Evolutionary conservation across 2,329 filamentous ascomycete species (phyloP), one percentile per base, ranked within the genome.

Genomic region (Trichocomaceae sp.): DNA sequence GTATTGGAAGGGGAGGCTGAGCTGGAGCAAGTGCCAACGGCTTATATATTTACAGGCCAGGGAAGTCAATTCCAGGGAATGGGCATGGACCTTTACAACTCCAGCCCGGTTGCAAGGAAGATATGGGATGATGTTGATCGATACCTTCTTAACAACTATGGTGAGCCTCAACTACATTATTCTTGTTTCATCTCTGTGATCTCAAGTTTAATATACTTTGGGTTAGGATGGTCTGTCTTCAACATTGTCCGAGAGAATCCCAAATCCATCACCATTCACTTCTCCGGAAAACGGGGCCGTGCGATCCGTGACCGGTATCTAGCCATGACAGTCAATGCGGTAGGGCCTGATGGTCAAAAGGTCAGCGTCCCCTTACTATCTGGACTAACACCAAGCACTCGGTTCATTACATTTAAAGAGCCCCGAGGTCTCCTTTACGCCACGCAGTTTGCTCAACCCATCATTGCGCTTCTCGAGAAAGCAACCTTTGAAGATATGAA

Each of bases 401-500:
- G 88, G 6, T 96, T 88, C 0, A 97, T 99, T 80, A 97, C 93
- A 1, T 99, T 97, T 80, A 83, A 87, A 57, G 97, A 93, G 10
- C 93, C 93, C 1, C 93, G 88, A 3, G 93, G 93, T 66, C 82
- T 99, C 53, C 82, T 99, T 37, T 99, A 93, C 33, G 92, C 93
- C 3, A 99, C 93, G 4, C 93, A 99, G 70, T 99, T 99, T 79
- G 99, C 93, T 0, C 93, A 99, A 75, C 93, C 93, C 33, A 93
- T 93, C 50, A 79, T 99, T 63, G 97, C 93, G 0, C 82, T 99
- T 47, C 97, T 97, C 93, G 93, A 99, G 79, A 99, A 97, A 83
- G 93, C 93, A 57, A 95, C 90, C 66, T 97, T 97, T 64, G 92
- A 97, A 75, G 93, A 99, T 72, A 97, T 99, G 93, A 90, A 89